Evolutionary conservation across 176 grass and related monocot species (phyloP).

Genomic region (Carex pumila): DNA sequence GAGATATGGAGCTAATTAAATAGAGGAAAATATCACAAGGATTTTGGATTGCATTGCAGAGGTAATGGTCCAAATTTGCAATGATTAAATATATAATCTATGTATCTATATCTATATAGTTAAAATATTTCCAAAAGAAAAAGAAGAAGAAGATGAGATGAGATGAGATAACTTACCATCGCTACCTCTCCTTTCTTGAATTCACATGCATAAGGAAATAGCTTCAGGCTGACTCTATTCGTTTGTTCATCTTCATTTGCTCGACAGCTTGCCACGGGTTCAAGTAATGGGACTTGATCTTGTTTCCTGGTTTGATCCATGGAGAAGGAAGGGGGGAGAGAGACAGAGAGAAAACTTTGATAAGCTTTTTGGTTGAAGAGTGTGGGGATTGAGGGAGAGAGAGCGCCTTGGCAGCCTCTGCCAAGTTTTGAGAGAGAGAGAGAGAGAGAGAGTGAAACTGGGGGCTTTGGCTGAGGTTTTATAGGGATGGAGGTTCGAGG

Average conservation of each 20-base stretch:
- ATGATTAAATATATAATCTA: not conserved
- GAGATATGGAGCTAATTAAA: constrained; percentile 3
- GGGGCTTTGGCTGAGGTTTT: not conserved
- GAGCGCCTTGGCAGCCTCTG: too few relatives aligned
- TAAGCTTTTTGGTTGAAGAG: not conserved
- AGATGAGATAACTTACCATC: constrained; percentile 15
- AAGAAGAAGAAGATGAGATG: not conserved
- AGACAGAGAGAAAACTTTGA: not conserved
- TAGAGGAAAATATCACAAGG: not conserved
- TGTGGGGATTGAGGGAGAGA: not conserved
- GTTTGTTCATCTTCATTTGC: not conserved
- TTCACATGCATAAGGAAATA: not conserved
- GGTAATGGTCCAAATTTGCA: not conserved
- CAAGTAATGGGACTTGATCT: not conserved
- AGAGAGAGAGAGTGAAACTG: not conserved
- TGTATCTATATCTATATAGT: not conserved
- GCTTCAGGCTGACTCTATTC: not conserved
- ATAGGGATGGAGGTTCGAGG: not conserved
- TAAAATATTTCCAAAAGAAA: not conserved
- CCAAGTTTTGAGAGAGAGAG: not conserved
- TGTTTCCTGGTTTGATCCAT: constrained; percentile 13
- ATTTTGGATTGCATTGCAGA: not conserved
- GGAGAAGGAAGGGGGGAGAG: not conserved
- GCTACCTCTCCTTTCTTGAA: not conserved
- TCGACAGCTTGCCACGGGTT: not conserved